These are phyloP conservation scores for Kwoniella heveanensis DNA, from an alignment of 768 basidiomycete genomes.

Conservation along the genomic window DNA sequence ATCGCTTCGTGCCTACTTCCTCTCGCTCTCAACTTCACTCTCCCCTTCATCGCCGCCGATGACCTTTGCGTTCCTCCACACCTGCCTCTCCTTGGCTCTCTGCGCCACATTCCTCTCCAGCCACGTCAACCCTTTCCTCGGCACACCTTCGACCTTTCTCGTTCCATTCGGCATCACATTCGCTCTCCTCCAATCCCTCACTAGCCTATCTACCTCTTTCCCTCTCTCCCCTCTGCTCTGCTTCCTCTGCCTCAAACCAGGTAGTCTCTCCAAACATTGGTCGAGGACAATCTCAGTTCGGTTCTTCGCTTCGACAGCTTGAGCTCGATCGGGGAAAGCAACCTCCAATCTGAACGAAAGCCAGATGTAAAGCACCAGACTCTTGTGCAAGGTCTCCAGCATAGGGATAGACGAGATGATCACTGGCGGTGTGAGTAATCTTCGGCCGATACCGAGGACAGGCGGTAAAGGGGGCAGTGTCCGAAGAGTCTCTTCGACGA, in stretches of 20 bases:
- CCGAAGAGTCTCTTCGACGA: constrained; percentile 57
- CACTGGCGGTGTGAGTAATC: constrained; percentile 29
- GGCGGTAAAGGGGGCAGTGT: constrained; percentile 41
- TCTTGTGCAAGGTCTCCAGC: constrained; percentile 77
- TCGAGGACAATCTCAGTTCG: constrained; percentile 71
- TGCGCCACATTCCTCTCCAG: constrained; percentile 21
- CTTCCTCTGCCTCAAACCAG: constrained; percentile 42
- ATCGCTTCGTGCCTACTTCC: background rate
- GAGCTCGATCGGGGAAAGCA: constrained; percentile 65
- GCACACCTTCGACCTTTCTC: constrained; percentile 19
- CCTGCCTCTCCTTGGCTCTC: constrained; percentile 24
- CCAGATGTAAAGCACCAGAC: constrained; percentile 81
- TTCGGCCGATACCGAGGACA: constrained; percentile 20
- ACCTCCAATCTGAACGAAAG: constrained; percentile 70
- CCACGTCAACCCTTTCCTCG: constrained; percentile 17
- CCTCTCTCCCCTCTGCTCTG: constrained; percentile 19
- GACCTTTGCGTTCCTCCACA: constrained; percentile 23
- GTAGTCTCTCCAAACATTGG: constrained; percentile 58
- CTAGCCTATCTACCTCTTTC: constrained; percentile 26
- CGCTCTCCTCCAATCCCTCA: constrained; percentile 22
- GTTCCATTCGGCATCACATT: constrained; percentile 28
- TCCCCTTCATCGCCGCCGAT: background rate
- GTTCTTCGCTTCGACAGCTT: constrained; percentile 63
- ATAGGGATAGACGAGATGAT: constrained; percentile 45
- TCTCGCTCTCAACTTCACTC: background rate